Evolutionary conservation across 1,284 basidiomycete genomes (phyloP).

Genomic region (Cerioporus squamosus): DNA sequence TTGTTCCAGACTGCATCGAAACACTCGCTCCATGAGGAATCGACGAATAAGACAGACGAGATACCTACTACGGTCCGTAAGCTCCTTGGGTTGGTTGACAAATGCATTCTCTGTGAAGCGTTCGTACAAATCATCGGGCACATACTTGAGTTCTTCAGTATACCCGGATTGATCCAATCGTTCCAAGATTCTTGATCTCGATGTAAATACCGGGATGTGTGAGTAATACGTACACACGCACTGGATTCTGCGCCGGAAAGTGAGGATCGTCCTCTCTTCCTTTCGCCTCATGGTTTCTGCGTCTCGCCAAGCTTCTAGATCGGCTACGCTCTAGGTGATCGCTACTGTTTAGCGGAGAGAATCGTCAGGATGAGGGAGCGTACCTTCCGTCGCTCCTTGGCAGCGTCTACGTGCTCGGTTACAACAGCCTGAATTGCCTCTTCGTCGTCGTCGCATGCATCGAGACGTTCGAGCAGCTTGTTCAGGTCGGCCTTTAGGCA

Average conservation of each 20-base stretch:
- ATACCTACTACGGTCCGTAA: conserved; percentile 24
- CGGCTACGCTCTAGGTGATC: background rate
- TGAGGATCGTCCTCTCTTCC: background rate
- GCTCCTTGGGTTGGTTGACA: conserved; percentile 21
- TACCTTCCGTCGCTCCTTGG: background rate
- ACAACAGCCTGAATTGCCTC: conserved; percentile 7
- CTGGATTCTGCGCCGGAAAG: background rate
- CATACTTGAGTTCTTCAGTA: conserved; percentile 9
- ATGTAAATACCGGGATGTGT: background rate
- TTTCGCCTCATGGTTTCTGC: background rate
- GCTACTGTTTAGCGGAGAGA: no score
- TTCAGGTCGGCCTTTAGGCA: conserved; percentile 5
- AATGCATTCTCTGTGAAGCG: conserved; percentile 17
- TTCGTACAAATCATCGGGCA: conserved; percentile 7
- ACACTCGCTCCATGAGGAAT: background rate
- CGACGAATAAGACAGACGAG: background rate
- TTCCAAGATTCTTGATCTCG: conserved; percentile 12
- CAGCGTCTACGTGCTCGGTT: background rate
- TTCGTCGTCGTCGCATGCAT: conserved; percentile 9
- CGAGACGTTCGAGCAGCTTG: conserved; percentile 9
- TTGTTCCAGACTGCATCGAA: conserved; percentile 24
- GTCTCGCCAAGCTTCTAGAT: background rate
- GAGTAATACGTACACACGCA: background rate
- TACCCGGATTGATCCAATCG: conserved; percentile 11
- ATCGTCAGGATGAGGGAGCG: background rate